phyloP scores from a whole-genome alignment of 805 yeast species.

The Wickerhamomyces chambardii region DNA sequence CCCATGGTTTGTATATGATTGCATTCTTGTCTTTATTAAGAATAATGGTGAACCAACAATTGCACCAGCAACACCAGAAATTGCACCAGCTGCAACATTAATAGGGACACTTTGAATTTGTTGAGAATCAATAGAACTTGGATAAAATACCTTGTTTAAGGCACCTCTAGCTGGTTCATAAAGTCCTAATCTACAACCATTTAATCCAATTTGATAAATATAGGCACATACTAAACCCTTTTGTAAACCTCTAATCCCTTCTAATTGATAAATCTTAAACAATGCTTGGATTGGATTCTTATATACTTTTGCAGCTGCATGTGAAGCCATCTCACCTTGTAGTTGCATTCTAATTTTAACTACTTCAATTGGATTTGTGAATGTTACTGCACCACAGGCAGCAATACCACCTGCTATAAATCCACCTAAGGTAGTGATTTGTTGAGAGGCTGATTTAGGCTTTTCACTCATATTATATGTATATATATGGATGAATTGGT shows the following conservation, averaged over 20 bases:
- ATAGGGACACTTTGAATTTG: conserved; percentile 40
- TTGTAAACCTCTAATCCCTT: conserved; percentile 84
- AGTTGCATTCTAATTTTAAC: conserved; percentile 95
- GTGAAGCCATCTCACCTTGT: conserved; percentile 79
- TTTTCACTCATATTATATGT: no score
- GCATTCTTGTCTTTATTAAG: conserved; percentile 93
- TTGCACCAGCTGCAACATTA: conserved; percentile 72
- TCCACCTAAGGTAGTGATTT: conserved; percentile 64
- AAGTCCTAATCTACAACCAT: conserved; percentile 91
- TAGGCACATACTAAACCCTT: conserved; percentile 88
- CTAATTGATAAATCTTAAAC: conserved; percentile 59
- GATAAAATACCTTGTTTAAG: conserved; percentile 45
- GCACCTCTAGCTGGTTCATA: conserved; percentile 78
- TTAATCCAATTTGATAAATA: conserved; percentile 80
- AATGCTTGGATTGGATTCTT: conserved; percentile 85
- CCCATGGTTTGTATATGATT: conserved; percentile 61
- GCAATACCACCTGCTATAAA: conserved; percentile 89
- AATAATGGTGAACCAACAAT: conserved; percentile 86
- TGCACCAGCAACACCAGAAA: conserved; percentile 87
- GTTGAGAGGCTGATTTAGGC: conserved; percentile 44
- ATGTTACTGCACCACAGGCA: conserved; percentile 96
- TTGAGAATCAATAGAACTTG: conserved; percentile 36
- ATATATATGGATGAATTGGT: no score
- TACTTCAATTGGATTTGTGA: conserved; percentile 92
- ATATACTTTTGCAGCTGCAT: conserved; percentile 46